Conservation (phyloP, 768 basidiomycete genomes). For the Dendrothele bispora region DNA sequence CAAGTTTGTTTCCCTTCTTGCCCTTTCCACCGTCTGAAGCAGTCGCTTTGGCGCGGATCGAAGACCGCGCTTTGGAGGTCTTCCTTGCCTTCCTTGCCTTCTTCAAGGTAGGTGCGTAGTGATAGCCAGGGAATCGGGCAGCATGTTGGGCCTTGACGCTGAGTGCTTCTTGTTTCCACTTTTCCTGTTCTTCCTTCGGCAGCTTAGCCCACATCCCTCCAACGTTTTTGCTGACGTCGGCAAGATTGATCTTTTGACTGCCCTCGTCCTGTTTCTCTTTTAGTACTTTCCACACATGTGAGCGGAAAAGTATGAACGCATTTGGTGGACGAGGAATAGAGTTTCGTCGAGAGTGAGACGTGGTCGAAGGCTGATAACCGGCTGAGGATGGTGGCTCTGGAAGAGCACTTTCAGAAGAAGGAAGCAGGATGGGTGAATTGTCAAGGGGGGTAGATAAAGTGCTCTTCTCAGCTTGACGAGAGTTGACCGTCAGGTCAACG, state of each 20-base stretch:
- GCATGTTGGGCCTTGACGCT: conserved; percentile 47
- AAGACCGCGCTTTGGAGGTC: conserved; percentile 29
- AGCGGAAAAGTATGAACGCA: conserved; percentile 75
- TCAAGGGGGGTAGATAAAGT: neutral
- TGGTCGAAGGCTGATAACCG: conserved; percentile 4
- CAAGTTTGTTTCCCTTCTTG: conserved; percentile 1
- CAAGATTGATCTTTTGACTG: conserved; percentile 43
- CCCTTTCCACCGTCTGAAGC: neutral
- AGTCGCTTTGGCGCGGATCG: conserved; percentile 10
- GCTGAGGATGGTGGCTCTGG: conserved; percentile 1
- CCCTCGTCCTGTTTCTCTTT: conserved; percentile 49
- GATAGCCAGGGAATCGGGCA: conserved; percentile 52
- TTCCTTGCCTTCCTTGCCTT: conserved; percentile 30
- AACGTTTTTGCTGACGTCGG: conserved; percentile 65
- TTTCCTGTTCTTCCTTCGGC: conserved; percentile 34
- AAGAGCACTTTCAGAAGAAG: neutral
- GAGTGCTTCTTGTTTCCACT: conserved; percentile 43
- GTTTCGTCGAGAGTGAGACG: conserved; percentile 22
- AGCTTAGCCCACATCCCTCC: conserved; percentile 62
- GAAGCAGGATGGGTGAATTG: neutral
- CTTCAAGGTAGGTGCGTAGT: conserved; percentile 44
- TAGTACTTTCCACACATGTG: conserved; percentile 56
- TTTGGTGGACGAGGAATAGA: conserved; percentile 69
- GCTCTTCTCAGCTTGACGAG: neutral
- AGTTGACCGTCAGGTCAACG: conserved; percentile 3